These are phyloP conservation scores for Bauhinia variegata DNA, from an alignment of 306 rosid species.

Conservation along the genomic window DNA sequence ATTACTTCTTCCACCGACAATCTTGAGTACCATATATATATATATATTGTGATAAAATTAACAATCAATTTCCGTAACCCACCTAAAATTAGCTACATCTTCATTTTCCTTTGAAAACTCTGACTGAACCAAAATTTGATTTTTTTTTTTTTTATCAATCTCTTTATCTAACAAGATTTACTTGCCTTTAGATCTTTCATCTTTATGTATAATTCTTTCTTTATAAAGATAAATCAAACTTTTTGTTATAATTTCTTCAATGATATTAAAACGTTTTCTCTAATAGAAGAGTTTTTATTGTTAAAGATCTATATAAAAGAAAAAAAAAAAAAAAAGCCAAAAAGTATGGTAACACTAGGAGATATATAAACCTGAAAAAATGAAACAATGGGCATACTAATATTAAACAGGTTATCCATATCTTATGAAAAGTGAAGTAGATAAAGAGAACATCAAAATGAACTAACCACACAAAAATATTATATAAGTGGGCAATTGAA, in stretches of 20 bases:
- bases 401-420: too few relatives aligned
- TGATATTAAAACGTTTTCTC: slow-evolving; percentile 23
- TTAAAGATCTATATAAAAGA: background rate
- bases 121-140: slow-evolving; percentile 3
- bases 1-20: background rate
- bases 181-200: slow-evolving; percentile 36
- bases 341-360: too few relatives aligned
- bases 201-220: slow-evolving; percentile 34
- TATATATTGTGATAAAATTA: background rate
- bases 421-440: too few relatives aligned
- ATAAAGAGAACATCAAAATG: too few relatives aligned
- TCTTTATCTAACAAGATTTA: slow-evolving; percentile 34
- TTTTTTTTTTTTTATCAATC: slow-evolving; percentile 35
- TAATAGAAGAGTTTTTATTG: slow-evolving; percentile 9
- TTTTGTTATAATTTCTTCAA: slow-evolving; percentile 33
- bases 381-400: too few relatives aligned
- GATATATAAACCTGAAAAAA: too few relatives aligned
- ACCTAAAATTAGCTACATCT: background rate
- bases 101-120: slow-evolving; percentile 6
- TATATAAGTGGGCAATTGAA: too few relatives aligned
- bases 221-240: slow-evolving; percentile 34
- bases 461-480: too few relatives aligned
- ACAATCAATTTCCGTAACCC: background rate
- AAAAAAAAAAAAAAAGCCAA: too few relatives aligned
- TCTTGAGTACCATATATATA: background rate